Evolutionary conservation across 2,329 filamentous ascomycete genomes (phyloP), one percentile per base, ranked within the genome.

Genomic region (Corynespora cassiicola): DNA sequence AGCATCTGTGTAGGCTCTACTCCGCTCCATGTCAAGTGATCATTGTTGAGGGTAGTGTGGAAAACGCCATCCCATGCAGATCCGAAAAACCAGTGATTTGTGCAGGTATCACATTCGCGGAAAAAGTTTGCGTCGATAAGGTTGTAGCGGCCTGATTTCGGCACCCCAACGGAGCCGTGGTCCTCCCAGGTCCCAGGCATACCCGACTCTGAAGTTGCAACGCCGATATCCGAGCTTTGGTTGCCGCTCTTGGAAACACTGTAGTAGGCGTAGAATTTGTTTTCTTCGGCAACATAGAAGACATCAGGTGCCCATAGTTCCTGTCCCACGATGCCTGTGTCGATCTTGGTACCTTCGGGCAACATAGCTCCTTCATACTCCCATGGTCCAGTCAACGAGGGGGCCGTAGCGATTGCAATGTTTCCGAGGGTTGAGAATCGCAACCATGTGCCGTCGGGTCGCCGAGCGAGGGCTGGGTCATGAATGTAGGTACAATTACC

Each of bases 41-140:
- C 40, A 6, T 25, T 22, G 21, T 23, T 44, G 33, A 85, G 72
- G 12, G 67, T 56, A 0, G 79, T 79, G 55, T 84, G 81, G 65
- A 79, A 83, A 45, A 86, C 75, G 53, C 80, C 76, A 5, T 70
- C 62, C 82, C 82, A 87, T 70, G 84, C 86, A 12, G 79, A 84
- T 11, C 84, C 84, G 46, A 85, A 87, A 45, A 73, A 80, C 50
- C 79, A 63, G 28, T 74, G 70, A 33, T 73, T 75, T 16, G 33
- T 26, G 26, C 42, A 42, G 6, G 69, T 65, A 17, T 42, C 36
- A 18, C 27, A 34, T 21, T 52, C 55, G 16, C 49, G 47, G 42
- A 78, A 68, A 24, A 71, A 52, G 36, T 68, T 64, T 18, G 58
- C 54, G 31, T 72, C 85, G 54, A 88, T 72, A 23, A 65, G 66